phyloP scores from a whole-genome alignment of 2,329 filamentous ascomycete species.

The Clarireedia paspali region DNA sequence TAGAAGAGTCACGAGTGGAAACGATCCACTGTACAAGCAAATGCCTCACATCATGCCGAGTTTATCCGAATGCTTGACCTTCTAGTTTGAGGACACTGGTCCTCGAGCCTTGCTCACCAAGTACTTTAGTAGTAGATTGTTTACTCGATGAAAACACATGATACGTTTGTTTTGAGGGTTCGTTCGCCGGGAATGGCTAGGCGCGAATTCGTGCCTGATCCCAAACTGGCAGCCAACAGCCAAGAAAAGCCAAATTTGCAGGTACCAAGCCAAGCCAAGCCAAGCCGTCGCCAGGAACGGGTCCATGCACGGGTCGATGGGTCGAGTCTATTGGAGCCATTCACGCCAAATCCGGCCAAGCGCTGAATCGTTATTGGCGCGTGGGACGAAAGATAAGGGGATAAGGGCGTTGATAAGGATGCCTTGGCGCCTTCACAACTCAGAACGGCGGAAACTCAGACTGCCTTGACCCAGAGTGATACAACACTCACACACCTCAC shows the following conservation, averaged over 20 bases:
- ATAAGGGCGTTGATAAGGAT: neutral
- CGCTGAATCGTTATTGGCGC: neutral
- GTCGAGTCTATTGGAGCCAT: no score
- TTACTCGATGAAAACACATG: conserved; percentile 9
- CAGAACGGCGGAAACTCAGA: neutral
- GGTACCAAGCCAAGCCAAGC: neutral
- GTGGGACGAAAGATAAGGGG: conserved; percentile 1
- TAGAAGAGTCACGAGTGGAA: no score
- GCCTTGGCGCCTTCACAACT: neutral
- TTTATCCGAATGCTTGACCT: neutral
- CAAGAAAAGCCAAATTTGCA: neutral
- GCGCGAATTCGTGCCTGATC: neutral
- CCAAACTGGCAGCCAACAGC: neutral
- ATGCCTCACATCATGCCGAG: neutral
- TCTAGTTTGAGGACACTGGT: neutral
- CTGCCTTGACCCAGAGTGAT: neutral
- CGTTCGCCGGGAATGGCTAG: neutral
- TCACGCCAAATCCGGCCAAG: neutral
- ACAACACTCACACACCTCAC: neutral
- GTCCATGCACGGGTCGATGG: neutral
- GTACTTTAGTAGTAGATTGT: neutral
- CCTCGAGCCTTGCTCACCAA: neutral
- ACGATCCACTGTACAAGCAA: neutral
- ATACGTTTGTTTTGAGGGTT: neutral
- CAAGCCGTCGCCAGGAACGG: neutral